phyloP scores from a whole-genome alignment of 208 protist species.

The Trypanosoma caninum region DNA sequence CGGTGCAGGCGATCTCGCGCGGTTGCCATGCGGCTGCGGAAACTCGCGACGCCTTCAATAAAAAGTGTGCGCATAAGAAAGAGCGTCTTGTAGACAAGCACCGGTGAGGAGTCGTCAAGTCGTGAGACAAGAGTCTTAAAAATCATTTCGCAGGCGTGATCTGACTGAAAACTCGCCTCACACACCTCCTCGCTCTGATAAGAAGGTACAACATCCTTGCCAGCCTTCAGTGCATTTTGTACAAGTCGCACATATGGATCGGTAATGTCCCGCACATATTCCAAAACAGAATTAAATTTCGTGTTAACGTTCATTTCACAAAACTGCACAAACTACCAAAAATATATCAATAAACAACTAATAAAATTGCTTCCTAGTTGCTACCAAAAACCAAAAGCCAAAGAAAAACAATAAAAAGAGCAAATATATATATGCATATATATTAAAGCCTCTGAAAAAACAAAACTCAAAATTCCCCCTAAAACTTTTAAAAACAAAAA shows the following conservation, averaged over 20 bases:
- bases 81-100: conserved; percentile 7
- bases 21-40: conserved; percentile 8
- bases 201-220: conserved; percentile 2
- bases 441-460: too few relatives aligned
- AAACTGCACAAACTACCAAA: not conserved
- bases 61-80: conserved; percentile 11
- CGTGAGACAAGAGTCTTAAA: conserved; percentile 7
- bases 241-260: conserved; percentile 24
- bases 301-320: conserved; percentile 9
- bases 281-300: conserved; percentile 15
- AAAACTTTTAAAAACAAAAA: too few relatives aligned
- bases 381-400: not conserved
- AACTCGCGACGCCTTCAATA: conserved; percentile 17
- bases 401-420: not conserved
- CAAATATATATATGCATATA: too few relatives aligned
- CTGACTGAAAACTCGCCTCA: conserved; percentile 26
- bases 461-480: too few relatives aligned
- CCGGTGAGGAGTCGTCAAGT: not conserved
- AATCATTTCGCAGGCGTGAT: conserved; percentile 29
- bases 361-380: too few relatives aligned
- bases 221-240: not conserved
- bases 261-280: conserved; percentile 9
- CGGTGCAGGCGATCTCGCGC: not conserved
- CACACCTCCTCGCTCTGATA: conserved; percentile 28
- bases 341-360: not conserved